Percentiles rank a stretch among this genome's conserved stretches.
These are phyloP conservation scores for Mucor racemosus DNA, from an alignment of 371 early-diverging fungal genomes.

Conservation along the genomic window DNA sequence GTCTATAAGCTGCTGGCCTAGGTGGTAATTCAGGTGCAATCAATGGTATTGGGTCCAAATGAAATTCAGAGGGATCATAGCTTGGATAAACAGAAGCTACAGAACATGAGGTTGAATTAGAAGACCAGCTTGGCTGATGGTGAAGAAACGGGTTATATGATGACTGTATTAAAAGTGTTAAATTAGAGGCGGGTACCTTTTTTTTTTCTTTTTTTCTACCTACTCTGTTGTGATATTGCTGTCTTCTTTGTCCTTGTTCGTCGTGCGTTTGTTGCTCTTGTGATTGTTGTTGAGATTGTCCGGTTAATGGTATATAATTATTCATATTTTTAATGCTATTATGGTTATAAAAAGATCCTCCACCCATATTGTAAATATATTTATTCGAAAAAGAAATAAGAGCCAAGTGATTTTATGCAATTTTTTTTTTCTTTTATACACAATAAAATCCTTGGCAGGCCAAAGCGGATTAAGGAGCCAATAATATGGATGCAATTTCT, in stretches of 20 bases:
- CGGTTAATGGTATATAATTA: slow-evolving; percentile 5
- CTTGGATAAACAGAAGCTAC: slow-evolving; percentile 27
- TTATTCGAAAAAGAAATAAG: slow-evolving; percentile 8
- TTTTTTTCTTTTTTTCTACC: background rate
- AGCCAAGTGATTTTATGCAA: slow-evolving; percentile 17
- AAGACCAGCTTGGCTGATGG: slow-evolving; percentile 7
- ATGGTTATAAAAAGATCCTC: slow-evolving; percentile 15
- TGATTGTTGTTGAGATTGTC: background rate
- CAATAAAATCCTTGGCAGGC: slow-evolving; percentile 5
- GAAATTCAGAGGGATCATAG: slow-evolving; percentile 25
- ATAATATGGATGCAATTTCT: background rate
- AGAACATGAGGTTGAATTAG: slow-evolving; percentile 5
- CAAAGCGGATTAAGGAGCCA: background rate
- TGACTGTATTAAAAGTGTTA: background rate
- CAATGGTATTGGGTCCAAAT: slow-evolving; percentile 21
- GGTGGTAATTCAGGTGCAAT: slow-evolving; percentile 29
- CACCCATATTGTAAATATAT: slow-evolving; percentile 10
- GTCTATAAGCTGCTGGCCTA: slow-evolving; percentile 20
- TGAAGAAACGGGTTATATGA: slow-evolving; percentile 14
- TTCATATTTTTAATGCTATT: background rate
- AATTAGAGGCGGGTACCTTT: too few relatives aligned
- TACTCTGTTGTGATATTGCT: slow-evolving; percentile 10
- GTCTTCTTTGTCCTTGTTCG: background rate
- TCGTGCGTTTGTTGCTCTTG: background rate
- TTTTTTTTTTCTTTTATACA: background rate